A percentile compares a stretch with the other conserved stretches of the same genome.
Evolutionary conservation across 2,329 filamentous ascomycete genomes (phyloP).

Genomic region (Ophiostoma ulmi): DNA sequence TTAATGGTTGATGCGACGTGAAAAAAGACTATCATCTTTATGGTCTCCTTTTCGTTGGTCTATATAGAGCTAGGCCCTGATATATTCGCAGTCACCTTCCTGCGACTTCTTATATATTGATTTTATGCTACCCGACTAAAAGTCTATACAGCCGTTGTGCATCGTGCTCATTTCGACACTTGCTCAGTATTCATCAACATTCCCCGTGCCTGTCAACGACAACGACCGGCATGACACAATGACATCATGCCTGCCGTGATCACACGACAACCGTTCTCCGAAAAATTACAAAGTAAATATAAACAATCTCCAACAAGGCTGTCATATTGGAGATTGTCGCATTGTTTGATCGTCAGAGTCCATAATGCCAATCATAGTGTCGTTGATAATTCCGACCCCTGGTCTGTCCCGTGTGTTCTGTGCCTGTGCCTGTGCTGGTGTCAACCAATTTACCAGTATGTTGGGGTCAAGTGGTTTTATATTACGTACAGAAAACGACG

Average conservation of each 20-base stretch:
- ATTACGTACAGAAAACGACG: constrained; percentile 4
- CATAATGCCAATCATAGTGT: background rate
- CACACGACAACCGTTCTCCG: background rate
- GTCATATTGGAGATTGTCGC: background rate
- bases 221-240: background rate
- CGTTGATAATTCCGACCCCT: background rate
- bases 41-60: no score
- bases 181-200: background rate
- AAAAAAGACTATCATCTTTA: no score
- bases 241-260: background rate
- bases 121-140: background rate
- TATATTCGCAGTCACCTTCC: no score
- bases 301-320: background rate
- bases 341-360: background rate
- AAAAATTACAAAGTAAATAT: background rate
- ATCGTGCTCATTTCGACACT: background rate
- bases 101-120: background rate
- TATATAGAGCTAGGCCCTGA: no score
- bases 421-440: background rate
- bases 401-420: background rate
- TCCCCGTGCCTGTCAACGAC: background rate
- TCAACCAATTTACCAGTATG: background rate
- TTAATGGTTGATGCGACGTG: no score
- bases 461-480: background rate
- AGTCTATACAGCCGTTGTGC: background rate